A percentile compares a stretch with the other conserved stretches of the same genome.
Evolutionary conservation across 2,329 filamentous ascomycete species (phyloP).

Genomic region (Colletotrichum lupini): DNA sequence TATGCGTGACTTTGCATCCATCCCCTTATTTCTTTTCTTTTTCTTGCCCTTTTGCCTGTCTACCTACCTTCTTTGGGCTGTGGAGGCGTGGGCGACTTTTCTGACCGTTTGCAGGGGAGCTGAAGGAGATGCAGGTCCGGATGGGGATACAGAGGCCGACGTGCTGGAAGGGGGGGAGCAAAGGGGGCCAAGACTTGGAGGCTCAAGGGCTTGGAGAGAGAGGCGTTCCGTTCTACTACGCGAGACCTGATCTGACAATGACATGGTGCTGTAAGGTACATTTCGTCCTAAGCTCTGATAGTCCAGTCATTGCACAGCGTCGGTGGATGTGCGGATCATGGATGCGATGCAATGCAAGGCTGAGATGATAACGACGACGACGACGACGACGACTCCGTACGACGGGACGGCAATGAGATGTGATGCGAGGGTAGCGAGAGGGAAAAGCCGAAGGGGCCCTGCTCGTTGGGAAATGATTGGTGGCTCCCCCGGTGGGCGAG

Average conservation of each 20-base stretch:
- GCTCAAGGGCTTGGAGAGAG: not conserved
- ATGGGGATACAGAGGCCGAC: conserved; percentile 21
- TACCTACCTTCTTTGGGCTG: not conserved
- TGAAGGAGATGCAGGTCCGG: conserved; percentile 16
- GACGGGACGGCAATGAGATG: not conserved
- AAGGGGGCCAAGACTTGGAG: not conserved
- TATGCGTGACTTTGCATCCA: not conserved
- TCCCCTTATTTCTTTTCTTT: not conserved
- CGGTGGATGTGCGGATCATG: not conserved
- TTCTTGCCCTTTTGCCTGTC: too few relatives aligned
- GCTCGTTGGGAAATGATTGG: not conserved
- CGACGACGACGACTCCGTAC: conserved; percentile 1
- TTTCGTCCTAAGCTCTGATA: too few relatives aligned
- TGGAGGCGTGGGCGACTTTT: conserved; percentile 9
- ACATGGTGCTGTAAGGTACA: not conserved
- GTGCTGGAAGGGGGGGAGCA: conserved; percentile 4
- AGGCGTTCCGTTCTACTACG: not conserved
- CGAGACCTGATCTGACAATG: not conserved
- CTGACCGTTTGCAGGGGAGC: conserved; percentile 24
- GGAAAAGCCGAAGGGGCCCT: not conserved
- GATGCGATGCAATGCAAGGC: conserved; percentile 6
- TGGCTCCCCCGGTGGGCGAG: not conserved
- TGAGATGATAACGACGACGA: conserved; percentile 17
- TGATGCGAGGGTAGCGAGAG: not conserved
- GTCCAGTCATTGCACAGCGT: too few relatives aligned